Conservation (phyloP, 345 rosid species). For the Lumnitzera racemosa region DNA sequence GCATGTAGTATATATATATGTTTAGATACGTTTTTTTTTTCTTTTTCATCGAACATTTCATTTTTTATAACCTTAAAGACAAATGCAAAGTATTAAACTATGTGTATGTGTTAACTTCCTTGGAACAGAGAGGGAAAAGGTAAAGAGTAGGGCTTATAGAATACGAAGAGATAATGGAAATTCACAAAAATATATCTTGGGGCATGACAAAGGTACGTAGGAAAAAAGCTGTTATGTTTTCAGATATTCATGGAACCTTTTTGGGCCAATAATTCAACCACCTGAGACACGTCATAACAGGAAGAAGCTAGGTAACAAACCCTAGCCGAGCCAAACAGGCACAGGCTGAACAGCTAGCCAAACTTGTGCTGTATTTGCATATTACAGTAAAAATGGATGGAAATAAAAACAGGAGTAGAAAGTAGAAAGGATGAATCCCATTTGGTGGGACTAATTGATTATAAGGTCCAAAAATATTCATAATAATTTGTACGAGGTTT, state of each 20-base stretch:
- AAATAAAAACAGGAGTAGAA: too few species aligned
- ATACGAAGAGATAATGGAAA: too few species aligned
- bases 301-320: conserved; percentile 14
- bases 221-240: conserved; percentile 15
- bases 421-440: too few species aligned
- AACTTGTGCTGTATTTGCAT: too few species aligned
- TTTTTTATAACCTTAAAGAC: conserved; percentile 7
- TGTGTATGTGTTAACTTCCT: neutral
- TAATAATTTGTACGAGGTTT: too few species aligned
- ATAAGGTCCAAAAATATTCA: too few species aligned
- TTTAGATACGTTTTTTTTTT: neutral
- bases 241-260: conserved; percentile 33
- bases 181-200: conserved; percentile 16
- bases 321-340: too few species aligned
- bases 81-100: conserved; percentile 1
- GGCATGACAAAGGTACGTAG: conserved; percentile 14
- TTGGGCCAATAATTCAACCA: conserved; percentile 34
- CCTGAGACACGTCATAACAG: conserved; percentile 27
- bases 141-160: neutral
- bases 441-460: too few species aligned
- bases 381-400: too few species aligned
- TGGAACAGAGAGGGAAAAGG: conserved; percentile 2
- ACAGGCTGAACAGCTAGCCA: too few species aligned
- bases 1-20: neutral
- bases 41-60: neutral